A percentile compares a stretch with the other conserved stretches of the same genome.
Conservation (phyloP, 345 rosid genomes). For the Microcos paniculata region DNA sequence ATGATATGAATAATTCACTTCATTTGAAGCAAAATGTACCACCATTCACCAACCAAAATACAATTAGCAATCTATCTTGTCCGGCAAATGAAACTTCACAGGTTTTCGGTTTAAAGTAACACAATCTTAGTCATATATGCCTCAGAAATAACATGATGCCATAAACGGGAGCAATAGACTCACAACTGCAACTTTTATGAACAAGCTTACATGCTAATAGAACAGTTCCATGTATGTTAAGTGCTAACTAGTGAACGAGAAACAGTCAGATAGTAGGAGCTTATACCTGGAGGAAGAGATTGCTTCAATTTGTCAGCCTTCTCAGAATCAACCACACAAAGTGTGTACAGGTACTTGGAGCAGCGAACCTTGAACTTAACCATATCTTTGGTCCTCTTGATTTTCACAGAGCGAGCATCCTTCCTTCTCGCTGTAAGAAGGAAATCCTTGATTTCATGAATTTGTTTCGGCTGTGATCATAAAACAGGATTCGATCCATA, state of each 20-base stretch:
- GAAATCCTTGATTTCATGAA: slow-evolving; percentile 94
- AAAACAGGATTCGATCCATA: too few species aligned
- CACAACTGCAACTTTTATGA: too few species aligned
- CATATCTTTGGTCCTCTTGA: slow-evolving; percentile 75
- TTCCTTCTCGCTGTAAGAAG: slow-evolving; percentile 98
- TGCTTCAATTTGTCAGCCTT: slow-evolving; percentile 96
- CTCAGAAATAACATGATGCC: too few species aligned
- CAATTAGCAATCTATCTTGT: neutral
- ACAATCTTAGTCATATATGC: too few species aligned
- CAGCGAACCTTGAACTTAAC: slow-evolving; percentile 96
- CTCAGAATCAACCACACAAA: slow-evolving; percentile 78
- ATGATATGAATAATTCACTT: too few species aligned
- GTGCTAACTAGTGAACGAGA: too few species aligned
- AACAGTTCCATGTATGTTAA: too few species aligned
- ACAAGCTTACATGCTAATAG: too few species aligned
- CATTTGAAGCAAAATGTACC: too few species aligned
- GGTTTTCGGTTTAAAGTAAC: too few species aligned
- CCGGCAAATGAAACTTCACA: neutral
- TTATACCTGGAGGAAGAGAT: slow-evolving; percentile 98
- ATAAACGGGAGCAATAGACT: too few species aligned
- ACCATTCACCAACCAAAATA: neutral
- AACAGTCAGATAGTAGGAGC: too few species aligned
- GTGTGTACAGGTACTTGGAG: slow-evolving; percentile 88
- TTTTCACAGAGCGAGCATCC: slow-evolving; percentile 87
- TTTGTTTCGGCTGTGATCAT: slow-evolving; percentile 75